Base-by-base conservation (phyloP, 192 early-diverging fungal genomes). In the Umbelopsis ramanniana region DNA sequence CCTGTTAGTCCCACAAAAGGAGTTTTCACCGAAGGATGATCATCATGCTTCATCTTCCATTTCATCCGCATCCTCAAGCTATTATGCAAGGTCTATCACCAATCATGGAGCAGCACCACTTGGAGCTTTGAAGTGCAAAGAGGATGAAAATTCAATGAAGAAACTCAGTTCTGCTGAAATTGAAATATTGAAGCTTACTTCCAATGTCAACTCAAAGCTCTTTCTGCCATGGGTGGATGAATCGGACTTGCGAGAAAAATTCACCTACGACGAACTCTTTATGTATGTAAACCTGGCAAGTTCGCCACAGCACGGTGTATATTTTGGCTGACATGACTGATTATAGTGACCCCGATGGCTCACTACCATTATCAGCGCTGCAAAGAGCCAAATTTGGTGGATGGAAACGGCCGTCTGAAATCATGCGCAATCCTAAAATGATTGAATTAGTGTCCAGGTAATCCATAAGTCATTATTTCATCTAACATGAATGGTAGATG, bases 331-430 rank as follows among this genome's bases (percentile, higher is more conserved):
- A 72, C 72, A 43, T 67, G 68, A 4, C 63, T 73, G 67, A 60
- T 33, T 66, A 74, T 55, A 83, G 82, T 14, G 96, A 97, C 77
- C 88, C 87, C 29, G 96, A 97, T 74, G 96, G 96, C 1, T 78
- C 87, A 50, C 75, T 93, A 23, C 53, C 74, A 12, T 77, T 97
- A 70, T 95, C 94, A 0, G 71, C 85, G 26, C 90, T 93, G 73
- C 96, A 97, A 74, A 84, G 72, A 52, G 81, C 76, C 9, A 86
- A 86, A 55, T 94, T 95, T 79, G 88, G 85, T 57, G 84, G 81
- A 17, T 98, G 96, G 96, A 92, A 89, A 74, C 88, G 96, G 12
- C 92, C 93, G 9, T 83, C 84, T 15, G 85, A 93, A 69, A 81
- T 95, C 15, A 91, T 91, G 87, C 74, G 76, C 26, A 76, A 80